Evolutionary conservation across 768 basidiomycete species (phyloP).

Genomic region (Russula vinacea): DNA sequence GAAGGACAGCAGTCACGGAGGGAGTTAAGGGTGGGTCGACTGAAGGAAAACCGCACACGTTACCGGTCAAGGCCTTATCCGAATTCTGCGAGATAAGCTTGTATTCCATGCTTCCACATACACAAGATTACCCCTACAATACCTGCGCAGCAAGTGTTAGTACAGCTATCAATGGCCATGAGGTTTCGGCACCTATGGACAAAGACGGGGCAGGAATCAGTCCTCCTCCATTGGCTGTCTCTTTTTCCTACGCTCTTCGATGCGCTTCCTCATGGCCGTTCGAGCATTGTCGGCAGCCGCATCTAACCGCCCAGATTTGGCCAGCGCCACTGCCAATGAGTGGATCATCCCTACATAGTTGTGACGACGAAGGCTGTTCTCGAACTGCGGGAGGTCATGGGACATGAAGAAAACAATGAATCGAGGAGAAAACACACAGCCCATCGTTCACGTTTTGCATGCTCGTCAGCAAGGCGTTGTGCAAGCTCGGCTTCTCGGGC

Average conservation of each 20-base stretch:
- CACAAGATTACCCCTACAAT: constrained; percentile 13
- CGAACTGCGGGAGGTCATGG: constrained; percentile 52
- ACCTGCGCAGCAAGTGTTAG: constrained; percentile 12
- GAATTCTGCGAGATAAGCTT: constrained; percentile 13
- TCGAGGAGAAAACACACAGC: constrained; percentile 51
- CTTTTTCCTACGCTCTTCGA: constrained; percentile 42
- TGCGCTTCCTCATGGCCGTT: constrained; percentile 44
- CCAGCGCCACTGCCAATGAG: constrained; percentile 66
- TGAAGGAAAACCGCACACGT: background rate
- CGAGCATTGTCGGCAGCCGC: constrained; percentile 48
- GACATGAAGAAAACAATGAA: constrained; percentile 8
- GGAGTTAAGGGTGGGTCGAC: background rate
- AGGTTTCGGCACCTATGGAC: constrained; percentile 10
- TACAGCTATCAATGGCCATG: constrained; percentile 3
- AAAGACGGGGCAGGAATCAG: constrained; percentile 24
- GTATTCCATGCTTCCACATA: constrained; percentile 19
- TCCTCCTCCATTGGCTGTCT: constrained; percentile 47
- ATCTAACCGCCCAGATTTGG: constrained; percentile 62
- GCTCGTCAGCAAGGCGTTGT: constrained; percentile 60
- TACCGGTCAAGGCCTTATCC: constrained; percentile 4
- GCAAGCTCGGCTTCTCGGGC: constrained; percentile 48
- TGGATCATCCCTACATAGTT: constrained; percentile 84
- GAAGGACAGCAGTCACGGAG: background rate
- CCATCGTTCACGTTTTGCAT: constrained; percentile 75
- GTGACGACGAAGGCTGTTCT: constrained; percentile 82